Percentiles rank a stretch among this genome's conserved stretches.
Conservation (phyloP, 2,329 filamentous ascomycete genomes). For the Fusarium fujikuroi region DNA sequence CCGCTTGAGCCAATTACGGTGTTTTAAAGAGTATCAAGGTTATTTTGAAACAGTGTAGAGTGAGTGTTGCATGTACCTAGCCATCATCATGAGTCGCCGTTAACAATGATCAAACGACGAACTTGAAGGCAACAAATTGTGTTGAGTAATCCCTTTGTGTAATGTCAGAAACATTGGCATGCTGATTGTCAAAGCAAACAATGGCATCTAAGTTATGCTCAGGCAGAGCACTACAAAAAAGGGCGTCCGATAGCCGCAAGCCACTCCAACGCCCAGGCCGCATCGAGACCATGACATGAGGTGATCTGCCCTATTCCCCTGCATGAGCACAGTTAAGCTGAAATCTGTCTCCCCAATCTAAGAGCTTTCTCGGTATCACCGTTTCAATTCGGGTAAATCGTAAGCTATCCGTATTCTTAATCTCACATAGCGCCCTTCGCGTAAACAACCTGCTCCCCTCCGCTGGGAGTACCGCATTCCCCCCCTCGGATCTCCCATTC, state of each 20-base stretch:
- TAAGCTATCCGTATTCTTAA: background rate
- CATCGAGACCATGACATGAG: constrained; percentile 23
- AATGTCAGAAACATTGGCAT: background rate
- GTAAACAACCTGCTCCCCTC: background rate
- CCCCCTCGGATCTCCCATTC: background rate
- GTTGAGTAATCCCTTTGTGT: background rate
- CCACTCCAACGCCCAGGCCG: constrained; percentile 17
- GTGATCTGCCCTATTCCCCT: background rate
- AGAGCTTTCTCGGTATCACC: too few relatives aligned
- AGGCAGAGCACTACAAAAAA: too few relatives aligned
- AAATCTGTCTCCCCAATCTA: background rate
- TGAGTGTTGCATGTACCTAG: background rate
- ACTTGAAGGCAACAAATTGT: background rate
- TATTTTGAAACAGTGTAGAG: background rate
- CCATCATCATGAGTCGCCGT: background rate
- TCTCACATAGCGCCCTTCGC: background rate
- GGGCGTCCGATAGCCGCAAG: constrained; percentile 26
- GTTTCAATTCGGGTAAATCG: background rate
- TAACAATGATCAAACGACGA: background rate
- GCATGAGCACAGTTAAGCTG: background rate
- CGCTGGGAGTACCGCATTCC: background rate
- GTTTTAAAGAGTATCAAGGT: background rate
- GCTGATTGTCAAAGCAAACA: background rate
- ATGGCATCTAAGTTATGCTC: background rate
- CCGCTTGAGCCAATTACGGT: background rate